Evolutionary conservation across 179 eudicot genomes (phyloP).

Genomic region (Vitellaria paradoxa): DNA sequence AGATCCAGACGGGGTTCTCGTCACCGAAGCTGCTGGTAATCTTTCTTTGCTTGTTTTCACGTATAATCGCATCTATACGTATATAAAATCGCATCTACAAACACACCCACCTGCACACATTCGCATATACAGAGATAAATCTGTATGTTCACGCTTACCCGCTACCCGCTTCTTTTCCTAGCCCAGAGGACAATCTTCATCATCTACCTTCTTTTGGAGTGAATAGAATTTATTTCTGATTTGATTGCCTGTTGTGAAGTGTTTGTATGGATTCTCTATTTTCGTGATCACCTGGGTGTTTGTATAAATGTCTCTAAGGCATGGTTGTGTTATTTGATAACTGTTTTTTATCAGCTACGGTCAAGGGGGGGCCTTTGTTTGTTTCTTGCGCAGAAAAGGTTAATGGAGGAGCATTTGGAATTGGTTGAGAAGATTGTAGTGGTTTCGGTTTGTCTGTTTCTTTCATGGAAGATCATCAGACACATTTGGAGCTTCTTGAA

Average conservation of each 20-base stretch:
- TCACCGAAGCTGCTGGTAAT: conserved; percentile 31
- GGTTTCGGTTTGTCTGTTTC: conserved; percentile 36
- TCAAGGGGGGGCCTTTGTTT: neutral
- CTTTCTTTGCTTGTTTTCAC: neutral
- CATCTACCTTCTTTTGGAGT: neutral
- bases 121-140: too few species aligned
- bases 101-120: neutral
- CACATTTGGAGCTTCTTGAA: conserved; percentile 60
- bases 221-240: neutral
- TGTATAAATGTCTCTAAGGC: conserved; percentile 5
- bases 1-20: conserved; percentile 25
- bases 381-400: too few species aligned
- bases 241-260: neutral
- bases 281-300: neutral
- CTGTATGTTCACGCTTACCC: neutral
- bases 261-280: conserved; percentile 3
- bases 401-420: conserved; percentile 32
- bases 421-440: conserved; percentile 57
- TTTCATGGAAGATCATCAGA: conserved; percentile 56
- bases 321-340: neutral
- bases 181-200: neutral
- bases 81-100: neutral
- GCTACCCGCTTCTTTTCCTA: neutral
- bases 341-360: neutral
- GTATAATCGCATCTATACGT: neutral